Base-by-base conservation (phyloP, 2,329 filamentous ascomycete genomes). In the Trichophyton schoenleinii region DNA sequence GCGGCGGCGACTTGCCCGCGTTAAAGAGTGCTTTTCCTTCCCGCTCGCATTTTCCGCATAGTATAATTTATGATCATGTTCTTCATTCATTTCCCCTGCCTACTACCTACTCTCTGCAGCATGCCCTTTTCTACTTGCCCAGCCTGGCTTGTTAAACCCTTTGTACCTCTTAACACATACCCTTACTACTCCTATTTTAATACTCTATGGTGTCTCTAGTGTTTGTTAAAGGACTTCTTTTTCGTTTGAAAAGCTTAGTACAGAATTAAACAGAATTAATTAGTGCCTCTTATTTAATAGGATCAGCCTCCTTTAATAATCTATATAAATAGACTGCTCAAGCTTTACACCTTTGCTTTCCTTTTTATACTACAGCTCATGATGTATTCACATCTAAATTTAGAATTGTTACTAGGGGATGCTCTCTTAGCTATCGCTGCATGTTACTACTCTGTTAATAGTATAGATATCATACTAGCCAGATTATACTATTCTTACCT, bases 1-100 rank as follows among this genome's bases (percentile, higher is more conserved):
- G 34, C 34, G 9, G 34, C 1, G 34, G 3, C 34, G 34, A 18
- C 18, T 18, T 18, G 18, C 18, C 9, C 73, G 1, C 11, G 25
- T 31, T 18, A 59, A 44, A 18, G 41, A 15, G 34, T 28, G 8
- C 57, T 18, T 34, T 20, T 20, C 15, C 20, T 58, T 25, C 42
- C 55, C 11, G 3, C 5, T 34, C 18, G 25, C 13, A 38, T 31
- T 34, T 20, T 25, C 41, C 11, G 36, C 57, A 28, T n/a, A 25
- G 11, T 13, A 42, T 42, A 44, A n/a, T 42, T 58, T 20, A 58
- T 44, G 41, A 42, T 58, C 25, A 46, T 28, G 36, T 25, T 46
- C 38, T 44, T 36, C 6, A n/a, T 41, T 44, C 20, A 42, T 18
- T 58, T 38, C 5, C 31, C 8, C 2, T 46, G 1, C 34, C 34